A percentile compares a stretch with the other conserved stretches of the same genome.
Conservation (phyloP, 2,329 filamentous ascomycete genomes). For the Neofusicoccum laricinum region DNA sequence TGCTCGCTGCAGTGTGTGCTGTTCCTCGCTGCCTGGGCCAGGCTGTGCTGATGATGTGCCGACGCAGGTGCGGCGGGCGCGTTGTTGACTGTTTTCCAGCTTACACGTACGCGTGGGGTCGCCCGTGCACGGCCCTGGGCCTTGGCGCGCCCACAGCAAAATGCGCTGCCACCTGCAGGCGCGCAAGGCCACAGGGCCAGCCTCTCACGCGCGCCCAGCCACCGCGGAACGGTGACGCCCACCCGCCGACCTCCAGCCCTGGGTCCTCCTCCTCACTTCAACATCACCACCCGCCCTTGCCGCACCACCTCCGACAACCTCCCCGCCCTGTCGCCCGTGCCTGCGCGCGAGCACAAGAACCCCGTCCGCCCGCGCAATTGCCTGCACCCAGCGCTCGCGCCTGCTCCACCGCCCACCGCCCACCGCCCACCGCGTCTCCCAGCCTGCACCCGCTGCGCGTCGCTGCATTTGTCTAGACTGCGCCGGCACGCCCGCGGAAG, state of each 20-base stretch:
- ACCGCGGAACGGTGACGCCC: neutral
- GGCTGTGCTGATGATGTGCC: constrained; percentile 11
- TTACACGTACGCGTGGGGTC: constrained; percentile 14
- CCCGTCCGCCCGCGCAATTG: neutral
- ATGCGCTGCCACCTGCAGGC: neutral
- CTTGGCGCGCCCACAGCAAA: neutral
- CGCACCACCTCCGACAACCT: neutral
- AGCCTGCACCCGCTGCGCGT: constrained; percentile 1
- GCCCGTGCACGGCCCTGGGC: neutral
- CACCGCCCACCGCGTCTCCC: neutral
- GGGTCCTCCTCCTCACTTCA: constrained; percentile 8
- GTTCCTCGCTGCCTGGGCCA: constrained; percentile 9
- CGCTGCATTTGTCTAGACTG: constrained; percentile 12
- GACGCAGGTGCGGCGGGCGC: neutral
- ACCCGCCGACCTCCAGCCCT: constrained; percentile 4
- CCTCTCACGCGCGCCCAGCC: neutral
- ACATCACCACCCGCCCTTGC: constrained; percentile 5
- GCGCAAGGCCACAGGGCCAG: neutral
- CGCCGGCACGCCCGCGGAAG: neutral
- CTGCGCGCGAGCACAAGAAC: neutral
- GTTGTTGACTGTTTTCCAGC: constrained; percentile 14
- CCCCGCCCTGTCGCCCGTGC: neutral
- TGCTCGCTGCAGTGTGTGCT: constrained; percentile 11
- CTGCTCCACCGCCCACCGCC: neutral
- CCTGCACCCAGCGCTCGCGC: neutral